Evolutionary conservation across 768 basidiomycete genomes (phyloP), one percentile per base, ranked within the genome.

Genomic region (Lactarius vividus): DNA sequence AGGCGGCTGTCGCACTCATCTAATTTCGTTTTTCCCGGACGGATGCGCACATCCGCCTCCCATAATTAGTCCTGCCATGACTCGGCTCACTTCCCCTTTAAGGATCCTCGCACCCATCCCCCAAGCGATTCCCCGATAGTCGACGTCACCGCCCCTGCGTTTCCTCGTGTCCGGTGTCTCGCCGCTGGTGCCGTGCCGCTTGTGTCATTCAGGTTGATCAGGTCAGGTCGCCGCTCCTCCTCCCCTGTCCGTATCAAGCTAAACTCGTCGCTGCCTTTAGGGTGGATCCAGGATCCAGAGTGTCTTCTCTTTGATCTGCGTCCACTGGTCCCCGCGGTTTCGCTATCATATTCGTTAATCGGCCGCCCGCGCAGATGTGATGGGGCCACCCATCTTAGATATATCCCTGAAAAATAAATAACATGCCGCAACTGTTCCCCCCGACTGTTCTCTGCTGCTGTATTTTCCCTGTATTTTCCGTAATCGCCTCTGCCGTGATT

Each of bases 211-310:
- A 52, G 46, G 62, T 35, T 55, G 57, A 63, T 67, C 66, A 66
- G 49, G 57, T 52, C 54, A 55, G 55, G 29, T 31, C 59, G 33
- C 54, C 58, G 63, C 58, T 56, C 61, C 31, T 49, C 23, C n/a
- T 15, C 66, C 62, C 66, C 66, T 67, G 66, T 67, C 66, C 66
- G 53, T 31, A 67, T 67, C 66, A 29, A 67, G 66, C 61, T 67
- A 67, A 67, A 67, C 66, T 53, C 61, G 62, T 63, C 61, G 61
- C 66, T 54, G 42, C 40, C 57, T 54, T 67, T 67, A 55, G 61
- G 57, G 44, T 52, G 62, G 35, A 52, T 62, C 49, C 49, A 52
- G 49, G 61, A 63, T 63, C 65, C 65, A 59, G 61, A 59, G 59
- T 23, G 62, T 52, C 53, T 33, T 23, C 58, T 52, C 57, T 35